Percentiles rank a stretch among this genome's conserved stretches.
Conservation (phyloP, 805 yeast genomes). For the Lipomyces lipofer region DNA sequence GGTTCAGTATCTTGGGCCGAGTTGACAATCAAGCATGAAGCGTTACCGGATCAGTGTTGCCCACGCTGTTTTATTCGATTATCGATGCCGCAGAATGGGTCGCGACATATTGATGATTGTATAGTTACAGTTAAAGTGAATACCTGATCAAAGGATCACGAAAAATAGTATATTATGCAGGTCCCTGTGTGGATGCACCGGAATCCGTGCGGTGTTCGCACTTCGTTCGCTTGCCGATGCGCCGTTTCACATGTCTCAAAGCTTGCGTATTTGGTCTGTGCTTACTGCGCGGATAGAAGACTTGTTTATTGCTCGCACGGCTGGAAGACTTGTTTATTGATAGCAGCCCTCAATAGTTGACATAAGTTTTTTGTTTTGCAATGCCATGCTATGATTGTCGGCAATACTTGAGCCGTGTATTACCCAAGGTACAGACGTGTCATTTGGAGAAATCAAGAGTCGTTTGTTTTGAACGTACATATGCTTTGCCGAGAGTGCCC, state of each 20-base stretch:
- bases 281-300: neutral
- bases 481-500: neutral
- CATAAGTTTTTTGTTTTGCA: neutral
- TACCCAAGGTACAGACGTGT: neutral
- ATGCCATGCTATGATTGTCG: neutral
- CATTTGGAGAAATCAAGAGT: neutral
- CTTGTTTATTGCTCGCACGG: no score
- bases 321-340: no score
- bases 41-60: neutral
- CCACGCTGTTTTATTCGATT: neutral
- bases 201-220: neutral
- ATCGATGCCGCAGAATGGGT: neutral
- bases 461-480: neutral
- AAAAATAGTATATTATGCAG: neutral
- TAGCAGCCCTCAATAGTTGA: no score
- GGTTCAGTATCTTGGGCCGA: neutral
- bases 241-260: neutral
- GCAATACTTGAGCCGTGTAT: neutral
- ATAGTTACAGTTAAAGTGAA: neutral
- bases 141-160: neutral
- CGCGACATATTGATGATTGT: neutral
- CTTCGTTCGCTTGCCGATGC: neutral
- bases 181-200: neutral
- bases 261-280: neutral
- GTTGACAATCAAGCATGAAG: neutral